These are phyloP conservation scores for Plasmodium inui DNA, from an alignment of 169 alveolate species.

Conservation along the genomic window DNA sequence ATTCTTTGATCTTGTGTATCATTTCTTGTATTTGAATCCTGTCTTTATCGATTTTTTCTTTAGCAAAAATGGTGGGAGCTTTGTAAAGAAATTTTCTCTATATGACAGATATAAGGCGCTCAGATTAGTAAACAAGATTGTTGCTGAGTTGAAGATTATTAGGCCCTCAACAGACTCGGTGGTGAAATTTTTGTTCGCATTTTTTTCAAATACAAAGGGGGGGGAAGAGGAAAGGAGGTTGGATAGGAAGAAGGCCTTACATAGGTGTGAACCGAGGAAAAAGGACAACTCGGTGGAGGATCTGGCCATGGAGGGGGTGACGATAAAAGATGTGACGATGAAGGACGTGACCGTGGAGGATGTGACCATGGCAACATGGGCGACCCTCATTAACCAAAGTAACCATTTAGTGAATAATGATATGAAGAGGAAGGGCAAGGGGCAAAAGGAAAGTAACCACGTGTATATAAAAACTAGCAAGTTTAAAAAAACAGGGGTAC, in stretches of 20 bases:
- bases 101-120: slow-evolving; percentile 45
- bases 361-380: neutral
- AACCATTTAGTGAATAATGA: neutral
- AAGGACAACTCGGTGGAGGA: neutral
- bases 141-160: slow-evolving; percentile 18
- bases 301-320: neutral
- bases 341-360: neutral
- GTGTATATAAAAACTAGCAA: slow-evolving; percentile 27
- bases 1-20: slow-evolving; percentile 39
- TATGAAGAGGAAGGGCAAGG: neutral
- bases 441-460: neutral
- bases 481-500: slow-evolving; percentile 22
- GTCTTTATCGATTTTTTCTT: slow-evolving; percentile 30
- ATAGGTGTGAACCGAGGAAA: neutral
- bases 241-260: neutral
- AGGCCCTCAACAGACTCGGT: slow-evolving; percentile 40
- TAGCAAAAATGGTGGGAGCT: slow-evolving; percentile 34
- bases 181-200: slow-evolving; percentile 21
- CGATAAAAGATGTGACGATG: neutral
- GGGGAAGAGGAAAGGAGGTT: neutral
- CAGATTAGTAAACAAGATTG: slow-evolving; percentile 37
- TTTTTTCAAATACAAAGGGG: slow-evolving; percentile 5
- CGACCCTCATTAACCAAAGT: neutral
- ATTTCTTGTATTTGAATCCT: slow-evolving; percentile 22
- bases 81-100: slow-evolving; percentile 18